Conservation (phyloP, 495 filamentous ascomycete species). For the Xylaria venustula region DNA sequence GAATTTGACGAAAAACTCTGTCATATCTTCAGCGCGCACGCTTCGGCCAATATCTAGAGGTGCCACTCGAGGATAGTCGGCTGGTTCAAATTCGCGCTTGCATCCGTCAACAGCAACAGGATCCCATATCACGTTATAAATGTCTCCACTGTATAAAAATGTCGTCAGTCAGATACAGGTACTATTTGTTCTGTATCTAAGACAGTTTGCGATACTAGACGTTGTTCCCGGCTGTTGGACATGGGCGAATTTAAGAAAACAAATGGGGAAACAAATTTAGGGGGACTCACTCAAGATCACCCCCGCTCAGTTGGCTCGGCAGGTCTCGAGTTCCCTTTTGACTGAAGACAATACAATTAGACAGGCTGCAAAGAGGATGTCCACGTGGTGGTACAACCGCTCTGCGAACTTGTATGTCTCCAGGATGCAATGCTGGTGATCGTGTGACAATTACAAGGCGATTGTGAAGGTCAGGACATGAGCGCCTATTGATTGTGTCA, state of each 20-base stretch:
- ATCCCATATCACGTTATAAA: conserved; percentile 76
- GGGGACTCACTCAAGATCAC: conserved; percentile 64
- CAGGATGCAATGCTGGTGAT: conserved; percentile 74
- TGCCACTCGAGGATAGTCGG: conserved; percentile 61
- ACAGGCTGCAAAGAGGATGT: conserved; percentile 59
- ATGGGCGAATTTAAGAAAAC: not conserved
- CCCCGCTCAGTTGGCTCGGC: conserved; percentile 72
- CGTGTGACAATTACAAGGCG: conserved; percentile 58
- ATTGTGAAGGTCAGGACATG: conserved; percentile 20
- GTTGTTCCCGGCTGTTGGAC: not conserved
- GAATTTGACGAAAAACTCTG: conserved; percentile 74
- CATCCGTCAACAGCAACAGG: conserved; percentile 30
- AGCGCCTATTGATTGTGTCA: conserved; percentile 25
- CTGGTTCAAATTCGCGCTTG: conserved; percentile 46
- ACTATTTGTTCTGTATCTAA: not conserved
- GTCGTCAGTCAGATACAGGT: not conserved
- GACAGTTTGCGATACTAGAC: not conserved
- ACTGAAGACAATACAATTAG: conserved; percentile 78
- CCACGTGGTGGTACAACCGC: conserved; percentile 49
- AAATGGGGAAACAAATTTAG: not conserved
- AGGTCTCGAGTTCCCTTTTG: conserved; percentile 67
- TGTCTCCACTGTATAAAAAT: conserved; percentile 50
- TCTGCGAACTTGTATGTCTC: conserved; percentile 68
- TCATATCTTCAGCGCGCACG: conserved; percentile 62
- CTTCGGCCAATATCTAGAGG: conserved; percentile 55